phyloP scores from a whole-genome alignment of 192 early-diverging fungal genomes.

The Neocallimastix lanati region DNA sequence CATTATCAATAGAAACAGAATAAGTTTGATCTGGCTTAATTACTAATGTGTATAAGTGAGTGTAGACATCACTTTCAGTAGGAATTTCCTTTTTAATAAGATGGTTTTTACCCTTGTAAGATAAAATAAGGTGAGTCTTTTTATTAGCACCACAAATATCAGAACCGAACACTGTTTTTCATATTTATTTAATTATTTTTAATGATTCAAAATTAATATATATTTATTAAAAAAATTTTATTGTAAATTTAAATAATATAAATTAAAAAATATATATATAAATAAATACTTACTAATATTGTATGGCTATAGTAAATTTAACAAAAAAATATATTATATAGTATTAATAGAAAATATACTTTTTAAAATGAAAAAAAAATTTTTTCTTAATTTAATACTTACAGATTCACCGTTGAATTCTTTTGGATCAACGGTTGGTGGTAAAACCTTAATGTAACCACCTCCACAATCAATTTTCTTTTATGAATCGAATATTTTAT shows the following conservation, averaged over 20 bases:
- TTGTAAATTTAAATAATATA: too few species aligned
- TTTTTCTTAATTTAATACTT: constrained; percentile 34
- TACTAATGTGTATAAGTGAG: constrained; percentile 26
- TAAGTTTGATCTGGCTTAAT: constrained; percentile 26
- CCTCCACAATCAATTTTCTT: constrained; percentile 62
- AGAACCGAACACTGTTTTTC: constrained; percentile 20
- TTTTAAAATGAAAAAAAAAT: not conserved
- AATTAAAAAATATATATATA: not conserved
- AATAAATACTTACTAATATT: constrained; percentile 13
- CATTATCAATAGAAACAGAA: constrained; percentile 18
- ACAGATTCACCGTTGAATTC: constrained; percentile 68
- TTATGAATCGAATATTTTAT: too few species aligned
- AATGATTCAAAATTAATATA: too few species aligned
- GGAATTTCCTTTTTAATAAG: constrained; percentile 19
- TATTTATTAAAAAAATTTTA: too few species aligned
- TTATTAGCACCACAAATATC: constrained; percentile 26
- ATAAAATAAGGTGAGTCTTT: constrained; percentile 21
- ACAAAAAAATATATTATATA: too few species aligned
- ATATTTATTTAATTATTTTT: too few species aligned
- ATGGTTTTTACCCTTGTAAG: constrained; percentile 28
- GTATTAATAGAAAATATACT: not conserved
- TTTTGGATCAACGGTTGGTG: constrained; percentile 54
- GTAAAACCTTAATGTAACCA: constrained; percentile 75
- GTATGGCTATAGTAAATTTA: too few species aligned
- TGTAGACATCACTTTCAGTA: constrained; percentile 16